phyloP scores from a whole-genome alignment of 306 rosid genomes.

The Clitoria ternatea region DNA sequence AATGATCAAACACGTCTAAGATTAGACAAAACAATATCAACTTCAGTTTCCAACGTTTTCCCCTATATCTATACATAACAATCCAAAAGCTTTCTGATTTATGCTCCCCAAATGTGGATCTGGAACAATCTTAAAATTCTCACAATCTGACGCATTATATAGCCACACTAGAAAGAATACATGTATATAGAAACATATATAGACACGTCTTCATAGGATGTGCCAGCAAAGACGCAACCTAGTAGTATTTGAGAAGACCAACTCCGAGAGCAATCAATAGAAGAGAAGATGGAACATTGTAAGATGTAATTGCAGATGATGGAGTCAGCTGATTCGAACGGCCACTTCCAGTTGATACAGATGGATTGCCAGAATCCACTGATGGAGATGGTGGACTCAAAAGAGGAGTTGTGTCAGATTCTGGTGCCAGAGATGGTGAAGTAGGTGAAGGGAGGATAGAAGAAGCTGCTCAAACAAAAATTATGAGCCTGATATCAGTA shows the following conservation, averaged over 20 bases:
- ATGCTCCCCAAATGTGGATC: slow-evolving; percentile 18
- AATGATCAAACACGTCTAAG: no score
- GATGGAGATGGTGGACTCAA: slow-evolving; percentile 47
- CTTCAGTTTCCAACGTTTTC: neutral
- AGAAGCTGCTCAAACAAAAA: slow-evolving; percentile 43
- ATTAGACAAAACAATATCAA: neutral
- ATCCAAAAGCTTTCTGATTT: neutral
- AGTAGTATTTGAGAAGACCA: slow-evolving; percentile 37
- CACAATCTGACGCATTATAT: neutral
- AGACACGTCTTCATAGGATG: neutral
- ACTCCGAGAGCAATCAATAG: slow-evolving; percentile 40
- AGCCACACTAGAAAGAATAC: slow-evolving; percentile 25
- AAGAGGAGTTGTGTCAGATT: slow-evolving; percentile 36
- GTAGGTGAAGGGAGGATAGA: slow-evolving; percentile 37
- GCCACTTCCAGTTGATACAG: slow-evolving; percentile 48
- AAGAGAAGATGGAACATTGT: slow-evolving; percentile 35
- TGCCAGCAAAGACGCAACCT: neutral
- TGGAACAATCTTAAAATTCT: slow-evolving; percentile 1
- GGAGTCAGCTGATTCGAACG: slow-evolving; percentile 56
- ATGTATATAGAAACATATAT: neutral
- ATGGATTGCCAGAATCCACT: slow-evolving; percentile 42
- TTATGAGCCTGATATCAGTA: neutral
- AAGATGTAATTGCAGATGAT: slow-evolving; percentile 45
- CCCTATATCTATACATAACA: slow-evolving; percentile 5
- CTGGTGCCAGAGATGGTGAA: slow-evolving; percentile 55